A percentile compares a stretch with the other conserved stretches of the same genome.
Conservation (phyloP, 768 basidiomycete species). For the Kwoniella sp. region DNA sequence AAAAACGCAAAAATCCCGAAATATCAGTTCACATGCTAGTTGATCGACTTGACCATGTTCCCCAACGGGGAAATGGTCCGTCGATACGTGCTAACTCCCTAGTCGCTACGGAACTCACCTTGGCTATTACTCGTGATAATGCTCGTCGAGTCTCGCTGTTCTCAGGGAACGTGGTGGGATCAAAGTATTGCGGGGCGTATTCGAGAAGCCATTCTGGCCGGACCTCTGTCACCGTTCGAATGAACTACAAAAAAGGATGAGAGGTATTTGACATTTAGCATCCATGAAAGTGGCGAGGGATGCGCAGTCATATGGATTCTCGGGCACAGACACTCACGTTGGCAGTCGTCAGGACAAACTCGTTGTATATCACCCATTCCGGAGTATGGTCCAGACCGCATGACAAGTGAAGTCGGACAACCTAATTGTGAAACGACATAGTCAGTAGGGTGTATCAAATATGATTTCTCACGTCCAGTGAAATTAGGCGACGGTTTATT, state of each 20-base stretch:
- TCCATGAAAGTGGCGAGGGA: neutral
- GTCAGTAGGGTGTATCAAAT: too few species aligned
- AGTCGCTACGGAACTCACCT: conserved; percentile 51
- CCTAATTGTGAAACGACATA: conserved; percentile 56
- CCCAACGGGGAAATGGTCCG: too few species aligned
- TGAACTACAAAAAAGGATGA: conserved; percentile 62
- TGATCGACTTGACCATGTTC: too few species aligned
- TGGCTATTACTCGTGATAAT: conserved; percentile 63
- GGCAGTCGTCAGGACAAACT: conserved; percentile 85
- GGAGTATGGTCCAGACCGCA: conserved; percentile 84
- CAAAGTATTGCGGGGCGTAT: conserved; percentile 69
- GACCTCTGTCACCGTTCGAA: conserved; percentile 87
- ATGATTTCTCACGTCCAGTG: too few species aligned
- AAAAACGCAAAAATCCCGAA: neutral
- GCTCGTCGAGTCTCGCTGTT: conserved; percentile 58
- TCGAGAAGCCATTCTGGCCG: conserved; percentile 81
- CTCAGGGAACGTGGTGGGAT: conserved; percentile 66
- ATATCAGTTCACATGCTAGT: neutral
- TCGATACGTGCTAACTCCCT: too few species aligned
- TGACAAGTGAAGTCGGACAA: conserved; percentile 78
- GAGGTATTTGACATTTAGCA: too few species aligned
- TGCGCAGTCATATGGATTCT: too few species aligned
- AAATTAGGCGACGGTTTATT: too few species aligned
- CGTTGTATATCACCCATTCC: conserved; percentile 91
- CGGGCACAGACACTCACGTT: conserved; percentile 52